A percentile compares a stretch with the other conserved stretches of the same genome.
These are phyloP conservation scores for Pseudogymnoascus sp. DNA, from an alignment of 2,329 filamentous ascomycete genomes.

Conservation along the genomic window DNA sequence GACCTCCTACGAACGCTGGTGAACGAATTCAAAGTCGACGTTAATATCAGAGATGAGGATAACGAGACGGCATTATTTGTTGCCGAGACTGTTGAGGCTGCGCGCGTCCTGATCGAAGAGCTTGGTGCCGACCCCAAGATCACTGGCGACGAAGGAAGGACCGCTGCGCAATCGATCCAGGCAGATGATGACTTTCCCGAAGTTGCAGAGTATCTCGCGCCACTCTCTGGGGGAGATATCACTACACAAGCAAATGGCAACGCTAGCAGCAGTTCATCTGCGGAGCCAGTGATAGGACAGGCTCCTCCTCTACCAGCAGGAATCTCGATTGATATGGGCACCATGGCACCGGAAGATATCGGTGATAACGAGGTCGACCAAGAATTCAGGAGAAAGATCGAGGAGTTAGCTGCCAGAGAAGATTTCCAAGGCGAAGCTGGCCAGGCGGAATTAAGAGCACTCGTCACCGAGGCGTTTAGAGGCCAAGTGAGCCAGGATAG, in stretches of 20 bases:
- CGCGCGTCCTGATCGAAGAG: conserved; percentile 74
- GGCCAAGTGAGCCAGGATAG: conserved; percentile 57
- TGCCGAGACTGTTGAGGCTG: conserved; percentile 73
- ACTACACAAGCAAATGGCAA: conserved; percentile 25
- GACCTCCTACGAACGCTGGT: conserved; percentile 71
- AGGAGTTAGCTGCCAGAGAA: conserved; percentile 74
- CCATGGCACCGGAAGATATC: conserved; percentile 59
- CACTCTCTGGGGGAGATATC: conserved; percentile 28
- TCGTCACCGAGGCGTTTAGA: conserved; percentile 73
- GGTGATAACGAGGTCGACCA: conserved; percentile 64
- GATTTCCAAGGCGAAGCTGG: conserved; percentile 78
- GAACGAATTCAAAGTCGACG: conserved; percentile 66
- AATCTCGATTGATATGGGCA: conserved; percentile 69
- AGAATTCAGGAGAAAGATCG: conserved; percentile 77
- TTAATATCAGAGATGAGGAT: conserved; percentile 83
- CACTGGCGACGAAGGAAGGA: conserved; percentile 67
- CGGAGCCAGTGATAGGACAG: not conserved
- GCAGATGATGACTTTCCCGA: conserved; percentile 71
- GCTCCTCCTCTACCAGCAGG: conserved; percentile 66
- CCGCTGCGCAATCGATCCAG: conserved; percentile 72
- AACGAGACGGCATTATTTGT: conserved; percentile 91
- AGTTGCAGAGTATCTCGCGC: conserved; percentile 57
- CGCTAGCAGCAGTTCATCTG: conserved; percentile 9
- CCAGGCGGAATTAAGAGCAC: conserved; percentile 67
- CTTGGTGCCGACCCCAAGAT: conserved; percentile 61